phyloP scores from a whole-genome alignment of 495 filamentous ascomycete species.

The Aspergillus ellipticus region DNA sequence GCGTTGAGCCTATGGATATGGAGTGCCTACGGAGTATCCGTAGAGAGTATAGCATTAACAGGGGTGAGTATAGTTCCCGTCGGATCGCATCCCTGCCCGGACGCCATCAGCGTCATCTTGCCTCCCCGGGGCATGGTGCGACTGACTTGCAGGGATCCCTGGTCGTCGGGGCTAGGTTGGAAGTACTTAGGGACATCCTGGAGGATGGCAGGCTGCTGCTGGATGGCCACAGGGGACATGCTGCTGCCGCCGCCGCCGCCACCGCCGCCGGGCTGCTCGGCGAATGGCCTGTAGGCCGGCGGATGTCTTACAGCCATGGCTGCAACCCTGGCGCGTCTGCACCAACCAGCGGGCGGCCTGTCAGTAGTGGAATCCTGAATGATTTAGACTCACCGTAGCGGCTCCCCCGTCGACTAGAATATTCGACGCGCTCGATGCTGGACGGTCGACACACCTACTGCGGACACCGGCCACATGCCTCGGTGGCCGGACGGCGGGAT shows the following conservation, averaged over 20 bases:
- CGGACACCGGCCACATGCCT: background rate
- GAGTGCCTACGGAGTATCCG: no score
- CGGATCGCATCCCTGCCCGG: background rate
- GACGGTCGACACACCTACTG: background rate
- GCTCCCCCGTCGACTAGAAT: background rate
- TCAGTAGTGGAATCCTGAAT: background rate
- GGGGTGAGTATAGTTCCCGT: constrained; percentile 3
- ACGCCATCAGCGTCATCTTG: background rate
- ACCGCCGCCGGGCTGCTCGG: no score
- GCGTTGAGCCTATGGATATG: no score
- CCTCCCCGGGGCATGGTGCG: no score
- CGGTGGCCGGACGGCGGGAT: background rate
- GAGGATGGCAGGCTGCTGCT: background rate
- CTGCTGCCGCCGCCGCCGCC: no score
- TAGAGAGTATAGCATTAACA: constrained; percentile 1
- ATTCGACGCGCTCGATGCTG: background rate
- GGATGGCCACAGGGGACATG: background rate
- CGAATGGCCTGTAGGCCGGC: no score
- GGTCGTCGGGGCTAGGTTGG: no score
- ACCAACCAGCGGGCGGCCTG: constrained; percentile 2
- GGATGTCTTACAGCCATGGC: constrained; percentile 12
- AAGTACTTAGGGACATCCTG: background rate
- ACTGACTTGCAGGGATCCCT: background rate
- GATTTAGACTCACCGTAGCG: constrained; percentile 10
- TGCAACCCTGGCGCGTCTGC: background rate